Base-by-base conservation (phyloP, 768 basidiomycete genomes). In the Lyophyllum shimeji region DNA sequence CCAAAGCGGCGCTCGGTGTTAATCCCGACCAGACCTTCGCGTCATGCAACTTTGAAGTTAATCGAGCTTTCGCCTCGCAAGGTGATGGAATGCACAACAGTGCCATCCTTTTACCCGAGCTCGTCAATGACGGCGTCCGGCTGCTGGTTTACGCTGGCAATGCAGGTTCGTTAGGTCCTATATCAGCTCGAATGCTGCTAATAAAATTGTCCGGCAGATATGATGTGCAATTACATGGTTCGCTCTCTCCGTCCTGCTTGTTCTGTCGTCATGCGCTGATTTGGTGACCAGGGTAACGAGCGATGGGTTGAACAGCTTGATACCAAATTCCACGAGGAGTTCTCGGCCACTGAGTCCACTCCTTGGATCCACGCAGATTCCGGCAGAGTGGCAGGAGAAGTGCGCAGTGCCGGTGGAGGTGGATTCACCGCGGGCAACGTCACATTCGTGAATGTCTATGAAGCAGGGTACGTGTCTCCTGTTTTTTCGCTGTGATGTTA, bases 121-220 rank as follows among this genome's bases (percentile, higher is more conserved):
- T 99, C 34, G 75, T 99, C 44, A 81, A 93, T 48, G 82, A 85
- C 37, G 95, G 94, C 5, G 78, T 99, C 34, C 76, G 92, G 52
- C 72, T 99, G 43, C 74, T 98, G 27, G 85, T 98, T 42, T 98
- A 97, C 65, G 93, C 95, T 56, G 95, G 90, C 18, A 87, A 89
- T 60, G 89, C 90, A 64, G 77, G 89, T 87, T 61, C 58, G 83
- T 76, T 18, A 5, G 37, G 9, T 21, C 54, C 11, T 12, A 6
- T 39, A 21, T n/a, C 34, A 51, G 43, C 31, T 34, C 24, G 50
- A 24, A 42, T 23, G 29, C 43, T 67, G 51, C 50, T 60, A 60
- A 65, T n/a, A n/a, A 63, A 39, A 60, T 31, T 24, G 34, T 39
- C 25, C 33, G 58, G 27, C 39, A 80, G 93, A 95, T 69, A 83